Base-by-base conservation (phyloP, 2,329 filamentous ascomycete genomes). In the Cladosporium sp. region DNA sequence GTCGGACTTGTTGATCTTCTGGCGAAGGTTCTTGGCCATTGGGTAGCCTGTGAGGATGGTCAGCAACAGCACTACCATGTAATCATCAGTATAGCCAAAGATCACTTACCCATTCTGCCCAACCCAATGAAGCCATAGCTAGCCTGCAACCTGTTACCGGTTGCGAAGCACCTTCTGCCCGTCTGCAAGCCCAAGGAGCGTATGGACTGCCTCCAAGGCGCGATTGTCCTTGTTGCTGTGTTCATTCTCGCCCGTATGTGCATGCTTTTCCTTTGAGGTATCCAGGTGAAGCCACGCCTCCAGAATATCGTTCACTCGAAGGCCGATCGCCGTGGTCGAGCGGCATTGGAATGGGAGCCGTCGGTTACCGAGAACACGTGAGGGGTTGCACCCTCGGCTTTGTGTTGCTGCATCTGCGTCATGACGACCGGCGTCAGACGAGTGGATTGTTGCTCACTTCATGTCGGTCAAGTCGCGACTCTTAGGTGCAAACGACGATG, bases 11-110 rank as follows among this genome's bases (percentile, higher is more conserved):
- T 85, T 82, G 30, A 89, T 80, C 70, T 88, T 89, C 38, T 82
- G 78, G 65, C 86, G 81, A 5, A 90, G 77, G 66, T 89, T 90
- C 71, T 80, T 83, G 37, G 88, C 88, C 88, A 90, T 90, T 50
- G 85, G 83, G 64, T 85, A 89, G 50, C 88, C 87, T 88, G 61
- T 11, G 11, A 9, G 11, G 5, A 9, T 28, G 11, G 55, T 69
- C 55, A 65, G 60, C 61, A 25, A 51, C 43, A 30, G 25, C 22
- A 19, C 43, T n/a, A 1, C 3, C 12, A 17, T 30, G 4, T 5
- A 17, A 47, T 22, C 8, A 14, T n/a, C 8, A 5, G 7, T 22
- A 17, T 25, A 47, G 15, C 43, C 50, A 69, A 58, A 72, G 62
- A 22, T 20, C 49, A 72, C 76, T 63, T 64, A 80, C 78, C 78